These are phyloP conservation scores for Rhodotorula kratochvilovae DNA, from an alignment of 768 basidiomycete genomes.

Conservation along the genomic window DNA sequence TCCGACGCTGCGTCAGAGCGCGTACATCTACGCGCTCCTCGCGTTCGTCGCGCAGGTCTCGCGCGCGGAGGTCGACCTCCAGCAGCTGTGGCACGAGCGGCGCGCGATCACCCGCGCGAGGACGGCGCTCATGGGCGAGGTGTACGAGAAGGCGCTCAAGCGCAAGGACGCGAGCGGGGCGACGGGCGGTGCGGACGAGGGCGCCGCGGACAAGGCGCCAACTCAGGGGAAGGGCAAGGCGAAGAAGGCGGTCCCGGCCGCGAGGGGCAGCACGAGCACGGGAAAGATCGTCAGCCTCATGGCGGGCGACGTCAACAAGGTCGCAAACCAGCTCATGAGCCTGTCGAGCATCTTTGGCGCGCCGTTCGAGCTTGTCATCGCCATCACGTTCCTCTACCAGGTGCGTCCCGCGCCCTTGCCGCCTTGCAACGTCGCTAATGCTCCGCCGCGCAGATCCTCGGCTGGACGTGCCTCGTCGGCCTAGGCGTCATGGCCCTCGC, in stretches of 20 bases:
- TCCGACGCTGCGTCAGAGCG: slow-evolving; percentile 9
- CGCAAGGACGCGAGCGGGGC: slow-evolving; percentile 26
- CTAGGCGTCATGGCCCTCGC: slow-evolving; percentile 31
- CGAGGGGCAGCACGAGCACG: slow-evolving; percentile 33
- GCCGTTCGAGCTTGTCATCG: slow-evolving; percentile 33
- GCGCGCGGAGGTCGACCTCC: slow-evolving; percentile 34
- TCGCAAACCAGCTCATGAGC: slow-evolving; percentile 29
- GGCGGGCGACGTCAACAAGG: slow-evolving; percentile 43
- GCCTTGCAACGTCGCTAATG: too few relatives aligned
- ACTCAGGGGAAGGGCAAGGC: background rate
- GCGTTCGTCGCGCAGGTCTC: slow-evolving; percentile 36
- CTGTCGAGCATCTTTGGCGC: slow-evolving; percentile 27
- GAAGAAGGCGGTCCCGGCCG: slow-evolving; percentile 19
- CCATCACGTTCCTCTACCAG: slow-evolving; percentile 37
- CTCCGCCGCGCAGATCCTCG: slow-evolving; percentile 22
- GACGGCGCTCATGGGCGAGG: slow-evolving; percentile 25
- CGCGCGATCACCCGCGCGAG: slow-evolving; percentile 18
- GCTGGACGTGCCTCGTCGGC: slow-evolving; percentile 33
- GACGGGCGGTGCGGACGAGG: background rate
- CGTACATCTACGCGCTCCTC: slow-evolving; percentile 38
- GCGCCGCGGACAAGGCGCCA: background rate
- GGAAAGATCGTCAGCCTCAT: slow-evolving; percentile 29
- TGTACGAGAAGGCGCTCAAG: slow-evolving; percentile 39
- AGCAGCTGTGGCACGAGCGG: slow-evolving; percentile 32
- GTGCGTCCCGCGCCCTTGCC: background rate